Evolutionary conservation across 1,284 basidiomycete species (phyloP).

Genomic region (Ustilago nuda): DNA sequence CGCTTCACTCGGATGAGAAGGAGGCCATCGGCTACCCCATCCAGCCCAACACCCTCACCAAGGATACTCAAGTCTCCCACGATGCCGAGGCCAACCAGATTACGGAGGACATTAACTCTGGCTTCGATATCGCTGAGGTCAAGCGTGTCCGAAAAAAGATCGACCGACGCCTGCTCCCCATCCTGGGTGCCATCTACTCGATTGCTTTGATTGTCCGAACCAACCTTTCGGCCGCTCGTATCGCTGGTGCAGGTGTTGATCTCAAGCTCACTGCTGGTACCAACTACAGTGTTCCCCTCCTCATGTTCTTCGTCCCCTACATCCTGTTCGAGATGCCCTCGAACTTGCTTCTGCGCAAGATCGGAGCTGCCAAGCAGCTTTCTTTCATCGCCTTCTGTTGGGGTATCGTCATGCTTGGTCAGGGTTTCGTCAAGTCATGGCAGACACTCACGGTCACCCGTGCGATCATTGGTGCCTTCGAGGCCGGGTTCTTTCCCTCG

Average conservation of each 20-base stretch:
- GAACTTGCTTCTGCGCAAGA: constrained; percentile 63
- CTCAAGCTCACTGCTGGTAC: constrained; percentile 61
- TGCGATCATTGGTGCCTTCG: constrained; percentile 69
- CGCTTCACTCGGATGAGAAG: constrained; percentile 50
- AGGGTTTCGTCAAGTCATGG: constrained; percentile 53
- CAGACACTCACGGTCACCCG: constrained; percentile 69
- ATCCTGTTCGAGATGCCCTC: constrained; percentile 61
- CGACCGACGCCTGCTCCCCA: constrained; percentile 68
- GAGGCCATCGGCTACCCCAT: constrained; percentile 40
- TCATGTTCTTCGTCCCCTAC: constrained; percentile 70
- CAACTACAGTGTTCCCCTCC: constrained; percentile 61
- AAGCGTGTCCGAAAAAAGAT: constrained; percentile 64
- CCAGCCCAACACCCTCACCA: constrained; percentile 30
- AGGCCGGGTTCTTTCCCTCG: constrained; percentile 64
- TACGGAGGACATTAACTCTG: constrained; percentile 50
- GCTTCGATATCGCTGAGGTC: constrained; percentile 50
- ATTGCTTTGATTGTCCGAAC: constrained; percentile 68
- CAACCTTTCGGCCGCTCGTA: constrained; percentile 59
- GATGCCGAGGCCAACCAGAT: constrained; percentile 41
- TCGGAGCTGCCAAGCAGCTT: constrained; percentile 70
- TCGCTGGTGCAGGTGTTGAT: constrained; percentile 55
- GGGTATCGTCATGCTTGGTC: constrained; percentile 70
- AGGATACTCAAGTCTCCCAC: constrained; percentile 29
- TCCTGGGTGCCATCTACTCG: constrained; percentile 68
- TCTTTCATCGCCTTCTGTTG: constrained; percentile 67